These are phyloP conservation scores for Lobulomyces angularis DNA, from an alignment of 192 early-diverging fungal species.

Conservation along the genomic window DNA sequence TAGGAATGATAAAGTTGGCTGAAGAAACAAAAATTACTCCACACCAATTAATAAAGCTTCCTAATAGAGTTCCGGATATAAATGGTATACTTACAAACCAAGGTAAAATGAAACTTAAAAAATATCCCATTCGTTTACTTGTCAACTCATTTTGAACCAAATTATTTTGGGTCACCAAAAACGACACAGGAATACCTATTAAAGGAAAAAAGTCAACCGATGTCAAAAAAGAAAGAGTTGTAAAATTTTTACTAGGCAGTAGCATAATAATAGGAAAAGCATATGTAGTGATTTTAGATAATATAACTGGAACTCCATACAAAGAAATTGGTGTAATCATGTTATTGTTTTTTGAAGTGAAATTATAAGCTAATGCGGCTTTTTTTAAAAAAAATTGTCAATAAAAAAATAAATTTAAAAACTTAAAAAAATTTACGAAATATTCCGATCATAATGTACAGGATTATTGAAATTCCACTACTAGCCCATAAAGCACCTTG, in stretches of 20 bases:
- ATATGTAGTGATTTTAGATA: constrained; percentile 29
- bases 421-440: constrained; percentile 11
- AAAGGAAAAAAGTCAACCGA: no score
- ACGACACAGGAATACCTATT: constrained; percentile 35
- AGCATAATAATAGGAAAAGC: constrained; percentile 37
- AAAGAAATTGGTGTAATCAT: background rate
- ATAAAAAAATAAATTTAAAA: no score
- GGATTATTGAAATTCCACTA: constrained; percentile 15
- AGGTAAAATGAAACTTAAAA: no score
- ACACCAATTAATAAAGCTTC: constrained; percentile 35
- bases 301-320: constrained; percentile 9
- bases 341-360: no score
- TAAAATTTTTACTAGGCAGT: no score
- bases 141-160: constrained; percentile 31
- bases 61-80: constrained; percentile 21
- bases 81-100: no score
- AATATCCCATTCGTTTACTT: constrained; percentile 2
- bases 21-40: constrained; percentile 33
- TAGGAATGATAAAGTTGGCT: constrained; percentile 42
- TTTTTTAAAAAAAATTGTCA: no score
- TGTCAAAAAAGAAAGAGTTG: no score
- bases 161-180: constrained; percentile 31
- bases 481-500: constrained; percentile 35
- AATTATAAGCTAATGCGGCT: no score
- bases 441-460: constrained; percentile 33